Percentiles rank a stretch among this genome's conserved stretches.
These are phyloP conservation scores for Xylariaceae sp. DNA, from an alignment of 2,329 filamentous ascomycete genomes.

Conservation along the genomic window DNA sequence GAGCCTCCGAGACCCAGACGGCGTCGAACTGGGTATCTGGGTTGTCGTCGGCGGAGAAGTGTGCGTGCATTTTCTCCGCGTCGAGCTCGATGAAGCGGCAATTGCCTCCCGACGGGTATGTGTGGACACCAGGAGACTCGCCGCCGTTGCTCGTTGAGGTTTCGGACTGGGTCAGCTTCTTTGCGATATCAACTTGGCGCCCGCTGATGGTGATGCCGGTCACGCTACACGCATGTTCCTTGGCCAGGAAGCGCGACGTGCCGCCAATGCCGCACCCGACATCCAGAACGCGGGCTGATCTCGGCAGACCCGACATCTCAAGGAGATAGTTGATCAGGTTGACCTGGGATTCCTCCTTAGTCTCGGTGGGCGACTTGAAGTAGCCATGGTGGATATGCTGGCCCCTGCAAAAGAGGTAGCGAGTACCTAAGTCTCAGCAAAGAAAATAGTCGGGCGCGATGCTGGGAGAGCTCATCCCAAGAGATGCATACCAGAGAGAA, in stretches of 20 bases:
- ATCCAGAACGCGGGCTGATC: slow-evolving; percentile 47
- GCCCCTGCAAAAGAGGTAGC: slow-evolving; percentile 42
- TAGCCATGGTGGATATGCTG: slow-evolving; percentile 63
- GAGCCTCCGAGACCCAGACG: slow-evolving; percentile 60
- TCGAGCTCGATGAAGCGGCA: slow-evolving; percentile 57
- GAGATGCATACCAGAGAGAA: slow-evolving; percentile 48
- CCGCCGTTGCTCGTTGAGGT: slow-evolving; percentile 12
- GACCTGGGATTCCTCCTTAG: slow-evolving; percentile 55
- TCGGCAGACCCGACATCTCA: slow-evolving; percentile 40
- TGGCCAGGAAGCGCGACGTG: slow-evolving; percentile 53
- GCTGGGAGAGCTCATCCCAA: background rate
- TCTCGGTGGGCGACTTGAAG: slow-evolving; percentile 47
- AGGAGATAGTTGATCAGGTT: slow-evolving; percentile 55
- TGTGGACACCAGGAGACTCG: background rate
- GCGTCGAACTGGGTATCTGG: slow-evolving; percentile 42
- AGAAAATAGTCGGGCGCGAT: background rate
- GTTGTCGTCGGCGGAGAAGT: slow-evolving; percentile 39
- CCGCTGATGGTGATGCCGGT: slow-evolving; percentile 59
- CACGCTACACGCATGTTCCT: slow-evolving; percentile 47
- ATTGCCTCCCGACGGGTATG: slow-evolving; percentile 26
- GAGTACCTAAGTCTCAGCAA: slow-evolving; percentile 5
- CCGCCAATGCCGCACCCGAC: slow-evolving; percentile 60
- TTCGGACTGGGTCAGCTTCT: slow-evolving; percentile 42
- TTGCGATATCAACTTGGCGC: slow-evolving; percentile 56
- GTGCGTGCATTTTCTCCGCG: slow-evolving; percentile 56